Evolutionary conservation across 495 filamentous ascomycete species (phyloP).

Genomic region (Niebla homalea): DNA sequence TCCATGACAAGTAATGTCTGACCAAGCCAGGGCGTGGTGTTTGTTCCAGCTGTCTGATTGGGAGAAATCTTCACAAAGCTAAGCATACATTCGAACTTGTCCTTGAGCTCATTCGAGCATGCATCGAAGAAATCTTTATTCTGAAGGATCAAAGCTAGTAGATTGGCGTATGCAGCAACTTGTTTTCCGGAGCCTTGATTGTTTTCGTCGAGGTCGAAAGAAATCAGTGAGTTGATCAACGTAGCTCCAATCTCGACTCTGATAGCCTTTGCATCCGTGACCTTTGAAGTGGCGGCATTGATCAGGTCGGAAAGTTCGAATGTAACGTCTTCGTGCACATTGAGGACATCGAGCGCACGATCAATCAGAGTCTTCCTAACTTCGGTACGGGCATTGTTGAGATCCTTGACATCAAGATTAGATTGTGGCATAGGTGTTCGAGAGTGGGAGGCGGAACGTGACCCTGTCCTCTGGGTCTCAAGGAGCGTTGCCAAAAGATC

Average conservation of each 20-base stretch:
- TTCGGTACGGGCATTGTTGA: constrained; percentile 61
- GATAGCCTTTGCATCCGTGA: constrained; percentile 46
- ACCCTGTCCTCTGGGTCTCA: background rate
- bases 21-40: constrained; percentile 80
- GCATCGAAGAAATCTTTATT: constrained; percentile 68
- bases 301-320: constrained; percentile 88
- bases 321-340: constrained; percentile 74
- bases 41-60: constrained; percentile 46
- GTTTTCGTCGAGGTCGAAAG: constrained; percentile 63
- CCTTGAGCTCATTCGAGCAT: constrained; percentile 60
- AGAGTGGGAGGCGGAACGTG: background rate
- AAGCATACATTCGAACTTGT: constrained; percentile 63
- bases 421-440: constrained; percentile 11
- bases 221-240: constrained; percentile 76
- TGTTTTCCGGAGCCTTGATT: constrained; percentile 59
- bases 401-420: constrained; percentile 54
- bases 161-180: constrained; percentile 84
- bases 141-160: constrained; percentile 78
- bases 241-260: constrained; percentile 68
- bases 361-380: constrained; percentile 72
- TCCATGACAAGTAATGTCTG: constrained; percentile 84
- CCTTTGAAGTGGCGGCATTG: constrained; percentile 57
- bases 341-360: constrained; percentile 77
- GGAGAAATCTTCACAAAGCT: constrained; percentile 66
- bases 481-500: background rate